These are phyloP conservation scores for Hypsizygus ulmarius DNA, from an alignment of 1,284 basidiomycete genomes.

Conservation along the genomic window DNA sequence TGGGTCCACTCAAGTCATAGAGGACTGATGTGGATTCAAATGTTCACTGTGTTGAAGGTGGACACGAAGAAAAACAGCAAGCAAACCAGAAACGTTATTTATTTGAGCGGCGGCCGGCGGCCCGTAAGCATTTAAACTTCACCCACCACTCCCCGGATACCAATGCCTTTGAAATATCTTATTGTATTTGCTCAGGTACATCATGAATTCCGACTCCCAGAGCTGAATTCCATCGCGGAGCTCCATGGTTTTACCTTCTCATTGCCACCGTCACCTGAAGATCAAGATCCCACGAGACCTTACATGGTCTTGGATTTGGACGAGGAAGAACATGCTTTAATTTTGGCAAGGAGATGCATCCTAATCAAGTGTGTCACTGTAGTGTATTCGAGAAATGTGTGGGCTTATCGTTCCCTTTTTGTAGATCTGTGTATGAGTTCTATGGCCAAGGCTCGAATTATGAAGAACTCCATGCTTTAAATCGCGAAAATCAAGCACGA, in stretches of 20 bases:
- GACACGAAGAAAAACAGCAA: too few relatives aligned
- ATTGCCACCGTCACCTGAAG: constrained; percentile 40
- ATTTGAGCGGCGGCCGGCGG: too few relatives aligned
- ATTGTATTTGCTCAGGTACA: constrained; percentile 80
- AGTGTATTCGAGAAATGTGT: background rate
- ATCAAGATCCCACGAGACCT: constrained; percentile 58
- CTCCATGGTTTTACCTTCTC: constrained; percentile 57
- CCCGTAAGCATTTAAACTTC: background rate
- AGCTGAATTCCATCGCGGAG: constrained; percentile 70
- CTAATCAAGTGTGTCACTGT: constrained; percentile 67
- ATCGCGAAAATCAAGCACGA: constrained; percentile 43
- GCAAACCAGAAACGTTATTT: too few relatives aligned
- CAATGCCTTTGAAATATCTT: constrained; percentile 48
- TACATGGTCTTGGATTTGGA: constrained; percentile 75
- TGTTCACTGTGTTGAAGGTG: too few relatives aligned
- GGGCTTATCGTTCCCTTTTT: constrained; percentile 5
- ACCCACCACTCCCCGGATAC: too few relatives aligned
- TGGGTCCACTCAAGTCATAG: background rate
- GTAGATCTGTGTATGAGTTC: constrained; percentile 75
- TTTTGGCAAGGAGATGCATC: constrained; percentile 79
- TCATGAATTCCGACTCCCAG: constrained; percentile 78
- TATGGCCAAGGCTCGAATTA: constrained; percentile 72
- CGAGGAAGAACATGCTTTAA: constrained; percentile 68
- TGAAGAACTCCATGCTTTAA: constrained; percentile 64
- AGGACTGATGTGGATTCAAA: too few relatives aligned